Percentiles rank a stretch among this genome's conserved stretches.
Evolutionary conservation across 768 basidiomycete species (phyloP).

Genomic region (Pulveroboletus sp.): DNA sequence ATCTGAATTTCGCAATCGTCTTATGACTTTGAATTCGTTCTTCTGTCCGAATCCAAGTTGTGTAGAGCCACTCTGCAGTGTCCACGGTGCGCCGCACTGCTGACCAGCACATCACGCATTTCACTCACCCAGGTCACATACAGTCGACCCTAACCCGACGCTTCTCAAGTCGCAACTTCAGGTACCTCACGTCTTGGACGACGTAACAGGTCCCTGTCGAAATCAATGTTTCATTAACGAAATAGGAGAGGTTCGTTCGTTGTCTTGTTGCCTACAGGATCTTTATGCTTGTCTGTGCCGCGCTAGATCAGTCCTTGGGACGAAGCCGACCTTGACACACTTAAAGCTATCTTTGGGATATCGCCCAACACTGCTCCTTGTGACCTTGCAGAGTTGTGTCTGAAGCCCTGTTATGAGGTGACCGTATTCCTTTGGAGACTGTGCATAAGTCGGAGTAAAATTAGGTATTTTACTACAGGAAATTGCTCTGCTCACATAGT

Average conservation of each 20-base stretch:
- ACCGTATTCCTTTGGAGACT: not conserved
- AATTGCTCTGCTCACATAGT: slow-evolving; percentile 4
- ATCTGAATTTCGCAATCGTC: slow-evolving; percentile 20
- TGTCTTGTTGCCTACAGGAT: not conserved
- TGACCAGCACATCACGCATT: slow-evolving; percentile 8
- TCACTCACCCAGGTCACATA: slow-evolving; percentile 9
- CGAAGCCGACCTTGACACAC: slow-evolving; percentile 33
- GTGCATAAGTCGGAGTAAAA: slow-evolving; percentile 2
- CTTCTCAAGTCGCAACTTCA: not conserved
- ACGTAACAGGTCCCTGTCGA: slow-evolving; percentile 21
- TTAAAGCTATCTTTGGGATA: slow-evolving; percentile 39
- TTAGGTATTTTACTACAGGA: slow-evolving; percentile 23
- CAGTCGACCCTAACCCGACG: slow-evolving; percentile 24
- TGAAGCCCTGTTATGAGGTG: slow-evolving; percentile 60
- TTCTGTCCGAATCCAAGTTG: slow-evolving; percentile 56
- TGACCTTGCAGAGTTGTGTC: slow-evolving; percentile 49
- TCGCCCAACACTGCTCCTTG: slow-evolving; percentile 47
- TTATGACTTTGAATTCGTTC: slow-evolving; percentile 34
- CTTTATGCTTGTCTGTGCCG: not conserved
- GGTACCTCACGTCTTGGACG: not conserved
- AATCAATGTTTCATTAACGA: slow-evolving; percentile 26
- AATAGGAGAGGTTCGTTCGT: slow-evolving; percentile 11
- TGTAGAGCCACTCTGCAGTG: slow-evolving; percentile 43
- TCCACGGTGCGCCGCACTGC: slow-evolving; percentile 39
- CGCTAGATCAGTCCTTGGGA: slow-evolving; percentile 35